These are phyloP conservation scores for Aspergillus nomiae DNA, from an alignment of 2,329 filamentous ascomycete species.

Conservation along the genomic window DNA sequence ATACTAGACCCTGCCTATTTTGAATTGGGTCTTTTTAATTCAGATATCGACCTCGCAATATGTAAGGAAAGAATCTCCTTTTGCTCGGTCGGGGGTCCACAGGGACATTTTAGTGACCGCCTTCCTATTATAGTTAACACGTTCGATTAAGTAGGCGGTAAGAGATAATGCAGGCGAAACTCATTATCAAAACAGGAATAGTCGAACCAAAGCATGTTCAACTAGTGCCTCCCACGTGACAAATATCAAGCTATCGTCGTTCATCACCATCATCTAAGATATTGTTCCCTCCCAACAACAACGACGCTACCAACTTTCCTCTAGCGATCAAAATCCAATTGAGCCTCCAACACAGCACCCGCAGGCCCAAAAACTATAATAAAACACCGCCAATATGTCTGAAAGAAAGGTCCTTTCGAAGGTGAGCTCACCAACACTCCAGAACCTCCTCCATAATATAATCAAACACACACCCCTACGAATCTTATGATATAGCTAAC, in stretches of 20 bases:
- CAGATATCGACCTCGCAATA: too few relatives aligned
- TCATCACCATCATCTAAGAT: not conserved
- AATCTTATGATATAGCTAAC: not conserved
- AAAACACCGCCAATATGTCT: not conserved
- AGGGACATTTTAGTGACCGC: not conserved
- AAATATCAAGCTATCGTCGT: not conserved
- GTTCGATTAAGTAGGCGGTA: not conserved
- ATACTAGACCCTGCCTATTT: too few relatives aligned
- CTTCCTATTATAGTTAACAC: not conserved
- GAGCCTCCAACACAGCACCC: not conserved
- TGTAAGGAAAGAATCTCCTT: too few relatives aligned
- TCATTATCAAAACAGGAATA: not conserved
- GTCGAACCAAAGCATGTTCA: not conserved
- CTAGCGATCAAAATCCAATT: not conserved
- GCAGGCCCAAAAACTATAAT: not conserved
- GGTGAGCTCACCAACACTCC: not conserved
- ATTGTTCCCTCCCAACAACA: not conserved
- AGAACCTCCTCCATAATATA: conserved; percentile 16
- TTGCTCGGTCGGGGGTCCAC: too few relatives aligned
- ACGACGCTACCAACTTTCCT: not conserved
- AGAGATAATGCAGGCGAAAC: not conserved
- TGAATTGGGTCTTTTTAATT: too few relatives aligned
- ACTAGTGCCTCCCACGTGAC: not conserved
- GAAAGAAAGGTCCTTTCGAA: conserved; percentile 11
- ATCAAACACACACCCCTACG: not conserved